phyloP scores from a whole-genome alignment of 2,329 filamentous ascomycete genomes.

The Pseudogymnoascus sp. region DNA sequence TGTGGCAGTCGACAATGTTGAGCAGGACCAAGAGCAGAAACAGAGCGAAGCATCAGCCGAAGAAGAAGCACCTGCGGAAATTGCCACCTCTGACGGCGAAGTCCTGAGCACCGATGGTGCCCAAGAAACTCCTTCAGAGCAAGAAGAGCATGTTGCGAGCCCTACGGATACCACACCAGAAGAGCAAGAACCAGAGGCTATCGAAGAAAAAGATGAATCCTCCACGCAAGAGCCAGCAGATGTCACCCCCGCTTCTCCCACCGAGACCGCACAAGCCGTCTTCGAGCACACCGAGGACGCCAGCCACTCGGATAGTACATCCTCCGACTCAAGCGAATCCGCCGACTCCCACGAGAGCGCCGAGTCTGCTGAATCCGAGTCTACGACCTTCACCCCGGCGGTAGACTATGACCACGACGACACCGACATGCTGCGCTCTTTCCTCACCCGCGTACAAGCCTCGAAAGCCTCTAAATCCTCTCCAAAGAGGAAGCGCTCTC shows the following conservation, averaged over 20 bases:
- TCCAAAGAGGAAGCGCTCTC: slow-evolving; percentile 21
- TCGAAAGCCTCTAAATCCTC: slow-evolving; percentile 28
- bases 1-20: background rate
- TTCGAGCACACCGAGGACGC: background rate
- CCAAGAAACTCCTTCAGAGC: background rate
- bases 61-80: background rate
- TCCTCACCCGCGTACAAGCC: slow-evolving; percentile 30
- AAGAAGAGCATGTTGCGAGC: background rate
- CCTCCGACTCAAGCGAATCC: background rate
- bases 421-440: slow-evolving; percentile 31
- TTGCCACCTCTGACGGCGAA: background rate
- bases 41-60: background rate
- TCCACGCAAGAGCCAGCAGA: background rate
- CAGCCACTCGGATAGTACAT: background rate
- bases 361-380: background rate
- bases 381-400: background rate
- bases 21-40: background rate
- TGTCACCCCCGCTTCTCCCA: background rate
- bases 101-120: background rate
- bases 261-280: background rate
- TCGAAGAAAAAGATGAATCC: background rate
- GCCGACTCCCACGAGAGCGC: background rate
- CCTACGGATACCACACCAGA: background rate
- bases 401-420: slow-evolving; percentile 24
- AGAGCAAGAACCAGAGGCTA: background rate